Evolutionary conservation across 139 green algal species (phyloP).

Genomic region (Chlorella sp.): DNA sequence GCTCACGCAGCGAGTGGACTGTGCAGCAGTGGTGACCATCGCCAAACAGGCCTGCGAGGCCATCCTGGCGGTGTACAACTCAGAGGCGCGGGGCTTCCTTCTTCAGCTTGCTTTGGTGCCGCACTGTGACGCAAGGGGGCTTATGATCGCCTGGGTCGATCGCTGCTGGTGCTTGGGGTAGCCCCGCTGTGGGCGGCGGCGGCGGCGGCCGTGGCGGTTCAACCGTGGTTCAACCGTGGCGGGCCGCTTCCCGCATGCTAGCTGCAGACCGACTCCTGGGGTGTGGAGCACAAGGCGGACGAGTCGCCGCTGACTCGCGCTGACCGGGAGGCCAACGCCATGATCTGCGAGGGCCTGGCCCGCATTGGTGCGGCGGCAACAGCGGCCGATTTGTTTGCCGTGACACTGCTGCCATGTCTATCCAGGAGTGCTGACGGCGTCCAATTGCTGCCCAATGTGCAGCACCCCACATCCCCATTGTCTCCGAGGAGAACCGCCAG

Average conservation of each 20-base stretch:
- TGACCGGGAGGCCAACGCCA: slow-evolving; percentile 74
- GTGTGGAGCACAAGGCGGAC: slow-evolving; percentile 79
- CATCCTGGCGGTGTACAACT: slow-evolving; percentile 84
- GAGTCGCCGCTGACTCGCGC: slow-evolving; percentile 78
- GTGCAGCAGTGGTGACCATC: slow-evolving; percentile 60
- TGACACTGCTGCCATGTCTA: background rate
- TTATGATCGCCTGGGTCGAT: background rate
- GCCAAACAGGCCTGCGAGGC: slow-evolving; percentile 69
- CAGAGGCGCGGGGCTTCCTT: slow-evolving; percentile 33
- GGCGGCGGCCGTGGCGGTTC: background rate
- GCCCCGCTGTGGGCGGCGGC: background rate
- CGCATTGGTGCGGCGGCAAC: slow-evolving; percentile 7
- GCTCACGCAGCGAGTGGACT: slow-evolving; percentile 2
- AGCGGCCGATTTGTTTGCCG: background rate
- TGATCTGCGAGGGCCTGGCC: slow-evolving; percentile 76
- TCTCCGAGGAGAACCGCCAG: slow-evolving; percentile 84
- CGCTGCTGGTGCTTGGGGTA: background rate
- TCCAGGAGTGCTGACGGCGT: background rate
- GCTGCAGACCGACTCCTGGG: slow-evolving; percentile 59
- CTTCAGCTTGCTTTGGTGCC: background rate
- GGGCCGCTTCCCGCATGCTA: background rate
- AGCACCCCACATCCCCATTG: slow-evolving; percentile 86
- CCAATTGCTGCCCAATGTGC: background rate
- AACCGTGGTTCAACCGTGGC: no score
- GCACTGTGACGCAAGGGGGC: background rate